These are phyloP conservation scores for Drosera spatulata DNA, from an alignment of 179 eudicot genomes.

Conservation along the genomic window DNA sequence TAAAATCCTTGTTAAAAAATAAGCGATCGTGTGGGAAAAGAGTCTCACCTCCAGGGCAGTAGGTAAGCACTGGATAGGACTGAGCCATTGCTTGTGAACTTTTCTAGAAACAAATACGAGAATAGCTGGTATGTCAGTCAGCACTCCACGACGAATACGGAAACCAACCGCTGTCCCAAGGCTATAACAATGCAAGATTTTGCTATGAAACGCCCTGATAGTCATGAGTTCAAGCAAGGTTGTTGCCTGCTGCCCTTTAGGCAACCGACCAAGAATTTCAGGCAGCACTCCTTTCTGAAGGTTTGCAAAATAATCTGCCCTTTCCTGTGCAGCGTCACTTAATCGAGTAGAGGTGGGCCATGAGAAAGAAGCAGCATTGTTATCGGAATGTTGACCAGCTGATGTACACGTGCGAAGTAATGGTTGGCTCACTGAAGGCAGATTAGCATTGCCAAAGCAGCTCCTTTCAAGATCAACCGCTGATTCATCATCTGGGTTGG, in stretches of 20 bases:
- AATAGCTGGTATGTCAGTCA: constrained; percentile 90
- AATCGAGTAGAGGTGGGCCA: constrained; percentile 87
- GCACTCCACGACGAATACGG: constrained; percentile 71
- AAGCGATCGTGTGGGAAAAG: neutral
- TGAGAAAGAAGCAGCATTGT: constrained; percentile 84
- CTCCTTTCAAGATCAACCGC: constrained; percentile 67
- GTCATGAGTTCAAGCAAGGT: constrained; percentile 95
- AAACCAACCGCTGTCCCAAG: constrained; percentile 97
- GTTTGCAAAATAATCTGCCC: constrained; percentile 86
- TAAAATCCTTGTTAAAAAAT: neutral
- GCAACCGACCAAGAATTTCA: constrained; percentile 57
- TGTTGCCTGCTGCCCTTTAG: constrained; percentile 83
- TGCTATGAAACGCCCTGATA: constrained; percentile 95
- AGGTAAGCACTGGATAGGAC: constrained; percentile 81
- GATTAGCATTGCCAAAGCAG: constrained; percentile 39
- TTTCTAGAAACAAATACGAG: constrained; percentile 91
- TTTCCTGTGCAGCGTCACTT: constrained; percentile 87
- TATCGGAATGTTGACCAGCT: constrained; percentile 85
- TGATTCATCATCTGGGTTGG: constrained; percentile 91
- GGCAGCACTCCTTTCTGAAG: constrained; percentile 91
- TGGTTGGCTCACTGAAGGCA: constrained; percentile 65
- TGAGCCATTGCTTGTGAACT: constrained; percentile 96
- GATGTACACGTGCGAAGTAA: constrained; percentile 73
- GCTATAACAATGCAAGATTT: constrained; percentile 87
- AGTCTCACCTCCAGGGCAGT: constrained; percentile 72